These are phyloP conservation scores for Aureobasidium melanogenum DNA, from an alignment of 2,329 filamentous ascomycete species.

Conservation along the genomic window DNA sequence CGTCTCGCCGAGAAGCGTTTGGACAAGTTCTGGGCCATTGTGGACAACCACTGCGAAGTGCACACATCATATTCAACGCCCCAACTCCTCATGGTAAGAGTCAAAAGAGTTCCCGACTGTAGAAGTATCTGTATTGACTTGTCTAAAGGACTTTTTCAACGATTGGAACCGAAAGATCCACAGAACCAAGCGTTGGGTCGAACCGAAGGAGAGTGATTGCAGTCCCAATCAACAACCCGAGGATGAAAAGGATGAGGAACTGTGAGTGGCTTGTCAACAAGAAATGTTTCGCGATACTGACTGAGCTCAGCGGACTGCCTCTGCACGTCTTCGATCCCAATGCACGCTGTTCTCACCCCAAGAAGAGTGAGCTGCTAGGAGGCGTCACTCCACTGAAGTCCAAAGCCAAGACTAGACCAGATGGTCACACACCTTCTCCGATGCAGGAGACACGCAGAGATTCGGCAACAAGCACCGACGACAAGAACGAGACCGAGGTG, in stretches of 20 bases:
- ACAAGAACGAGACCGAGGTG: background rate
- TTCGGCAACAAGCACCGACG: background rate
- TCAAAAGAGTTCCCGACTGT: background rate
- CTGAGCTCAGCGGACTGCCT: background rate
- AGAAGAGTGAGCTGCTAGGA: conserved; percentile 9
- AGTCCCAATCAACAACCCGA: background rate
- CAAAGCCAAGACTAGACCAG: conserved; percentile 20
- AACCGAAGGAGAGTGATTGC: background rate
- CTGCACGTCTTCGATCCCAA: conserved; percentile 12
- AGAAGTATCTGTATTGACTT: background rate
- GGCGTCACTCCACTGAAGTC: conserved; percentile 13
- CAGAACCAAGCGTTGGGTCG: background rate
- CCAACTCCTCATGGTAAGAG: background rate
- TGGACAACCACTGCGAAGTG: conserved; percentile 1
- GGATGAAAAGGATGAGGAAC: background rate
- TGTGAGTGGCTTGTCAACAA: background rate
- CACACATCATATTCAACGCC: background rate
- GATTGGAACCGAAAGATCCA: conserved; percentile 5
- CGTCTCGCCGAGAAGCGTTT: conserved; percentile 40
- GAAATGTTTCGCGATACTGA: background rate
- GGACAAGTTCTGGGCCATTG: conserved; percentile 38
- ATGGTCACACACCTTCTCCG: background rate
- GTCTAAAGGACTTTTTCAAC: background rate
- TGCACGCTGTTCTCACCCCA: conserved; percentile 11
- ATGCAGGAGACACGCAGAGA: background rate